Conservation (phyloP, 441 rosid species). For the Eruca vesicaria region DNA sequence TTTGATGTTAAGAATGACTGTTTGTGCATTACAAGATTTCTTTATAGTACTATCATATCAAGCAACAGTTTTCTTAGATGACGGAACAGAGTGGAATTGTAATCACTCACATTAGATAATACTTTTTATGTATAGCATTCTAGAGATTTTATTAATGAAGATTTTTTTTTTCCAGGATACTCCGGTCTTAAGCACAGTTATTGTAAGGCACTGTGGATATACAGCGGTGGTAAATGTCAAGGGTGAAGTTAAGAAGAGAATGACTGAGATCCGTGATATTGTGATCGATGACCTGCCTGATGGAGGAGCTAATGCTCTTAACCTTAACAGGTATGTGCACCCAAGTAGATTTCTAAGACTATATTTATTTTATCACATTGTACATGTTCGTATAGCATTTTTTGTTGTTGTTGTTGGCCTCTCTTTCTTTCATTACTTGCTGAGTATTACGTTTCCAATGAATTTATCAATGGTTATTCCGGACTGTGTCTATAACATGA, state of each 20-base stretch:
- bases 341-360: background rate
- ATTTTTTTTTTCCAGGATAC: conserved; percentile 46
- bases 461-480: background rate
- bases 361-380: background rate
- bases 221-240: conserved; percentile 57
- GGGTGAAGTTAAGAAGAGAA: conserved; percentile 44
- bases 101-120: conserved; percentile 11
- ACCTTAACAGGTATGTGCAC: conserved; percentile 56
- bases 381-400: background rate
- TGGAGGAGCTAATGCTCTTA: conserved; percentile 78
- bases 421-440: background rate
- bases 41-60: background rate
- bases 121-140: background rate
- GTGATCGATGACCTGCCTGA: conserved; percentile 71
- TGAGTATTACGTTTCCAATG: background rate
- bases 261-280: conserved; percentile 46
- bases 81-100: conserved; percentile 8
- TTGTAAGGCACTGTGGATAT: conserved; percentile 63
- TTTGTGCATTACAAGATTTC: conserved; percentile 8
- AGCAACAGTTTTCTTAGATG: background rate
- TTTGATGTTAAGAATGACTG: background rate
- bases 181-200: conserved; percentile 58
- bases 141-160: conserved; percentile 2
- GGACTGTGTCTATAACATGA: background rate
- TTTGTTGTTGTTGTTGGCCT: background rate